Evolutionary conservation across 305 asterid species (phyloP).

Genomic region (Petunia hybrid): DNA sequence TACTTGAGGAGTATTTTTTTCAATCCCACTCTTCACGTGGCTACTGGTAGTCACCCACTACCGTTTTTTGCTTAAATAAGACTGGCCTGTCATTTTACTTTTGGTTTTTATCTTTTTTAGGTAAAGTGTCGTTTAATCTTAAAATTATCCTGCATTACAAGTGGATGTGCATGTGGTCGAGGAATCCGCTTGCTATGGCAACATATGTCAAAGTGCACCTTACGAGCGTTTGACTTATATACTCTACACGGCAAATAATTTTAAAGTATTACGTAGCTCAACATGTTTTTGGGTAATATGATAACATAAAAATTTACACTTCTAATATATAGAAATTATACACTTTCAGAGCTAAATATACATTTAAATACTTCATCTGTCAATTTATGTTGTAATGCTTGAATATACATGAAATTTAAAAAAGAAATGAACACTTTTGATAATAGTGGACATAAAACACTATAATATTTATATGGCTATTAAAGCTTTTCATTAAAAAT

Average conservation of each 20-base stretch:
- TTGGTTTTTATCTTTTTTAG: neutral
- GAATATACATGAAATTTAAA: too few relatives aligned
- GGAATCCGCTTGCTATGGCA: neutral
- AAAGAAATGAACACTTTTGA: too few relatives aligned
- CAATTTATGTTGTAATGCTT: too few relatives aligned
- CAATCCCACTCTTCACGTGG: conserved; percentile 6
- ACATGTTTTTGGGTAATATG: neutral
- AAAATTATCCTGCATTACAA: neutral
- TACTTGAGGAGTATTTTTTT: neutral
- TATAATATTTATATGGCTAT: too few relatives aligned
- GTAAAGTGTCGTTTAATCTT: neutral
- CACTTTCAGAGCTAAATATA: too few relatives aligned
- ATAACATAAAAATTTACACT: neutral
- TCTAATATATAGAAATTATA: neutral
- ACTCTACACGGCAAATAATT: too few relatives aligned
- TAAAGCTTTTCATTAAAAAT: too few relatives aligned
- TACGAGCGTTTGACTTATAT: too few relatives aligned
- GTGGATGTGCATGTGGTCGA: neutral
- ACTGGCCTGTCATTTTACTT: neutral
- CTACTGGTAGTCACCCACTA: neutral
- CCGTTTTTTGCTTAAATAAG: neutral
- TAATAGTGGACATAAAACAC: too few relatives aligned
- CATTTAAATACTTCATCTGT: too few relatives aligned
- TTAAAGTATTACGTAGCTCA: too few relatives aligned
- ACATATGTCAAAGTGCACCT: neutral